Conservation (phyloP, 164 flowering plant genomes). For the Nelumbo lutea region DNA sequence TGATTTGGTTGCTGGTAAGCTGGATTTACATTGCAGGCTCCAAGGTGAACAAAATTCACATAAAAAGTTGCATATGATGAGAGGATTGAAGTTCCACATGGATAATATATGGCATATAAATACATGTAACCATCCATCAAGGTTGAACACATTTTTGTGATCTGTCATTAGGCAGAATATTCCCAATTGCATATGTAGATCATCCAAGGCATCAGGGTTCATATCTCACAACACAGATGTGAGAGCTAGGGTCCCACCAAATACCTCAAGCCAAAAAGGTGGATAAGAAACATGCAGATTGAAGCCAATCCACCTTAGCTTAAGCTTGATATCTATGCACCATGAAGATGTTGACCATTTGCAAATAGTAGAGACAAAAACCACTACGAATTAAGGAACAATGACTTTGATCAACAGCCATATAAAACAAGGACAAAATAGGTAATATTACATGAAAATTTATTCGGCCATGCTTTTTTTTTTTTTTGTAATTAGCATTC, state of each 20-base stretch:
- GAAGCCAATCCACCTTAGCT: neutral
- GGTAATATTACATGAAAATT: neutral
- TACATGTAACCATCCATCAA: no score
- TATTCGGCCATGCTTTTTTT: no score
- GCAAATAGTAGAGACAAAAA: no score
- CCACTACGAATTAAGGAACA: neutral
- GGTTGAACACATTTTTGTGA: no score
- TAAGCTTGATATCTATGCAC: neutral
- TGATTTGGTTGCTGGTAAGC: neutral
- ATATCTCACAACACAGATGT: no score
- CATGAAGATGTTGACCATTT: no score
- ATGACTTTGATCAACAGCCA: neutral
- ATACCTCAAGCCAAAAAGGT: neutral
- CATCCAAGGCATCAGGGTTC: neutral
- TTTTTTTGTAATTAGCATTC: no score
- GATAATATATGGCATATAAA: no score
- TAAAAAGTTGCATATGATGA: no score
- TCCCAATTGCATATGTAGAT: neutral
- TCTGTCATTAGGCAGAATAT: no score
- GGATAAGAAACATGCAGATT: neutral
- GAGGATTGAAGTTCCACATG: no score
- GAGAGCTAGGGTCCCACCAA: neutral
- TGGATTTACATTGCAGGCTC: no score
- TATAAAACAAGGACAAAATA: neutral
- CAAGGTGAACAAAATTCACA: neutral